Evolutionary conservation across 1,139 yeast genomes (phyloP).

Genomic region (Pneumocystis wakefieldiae): DNA sequence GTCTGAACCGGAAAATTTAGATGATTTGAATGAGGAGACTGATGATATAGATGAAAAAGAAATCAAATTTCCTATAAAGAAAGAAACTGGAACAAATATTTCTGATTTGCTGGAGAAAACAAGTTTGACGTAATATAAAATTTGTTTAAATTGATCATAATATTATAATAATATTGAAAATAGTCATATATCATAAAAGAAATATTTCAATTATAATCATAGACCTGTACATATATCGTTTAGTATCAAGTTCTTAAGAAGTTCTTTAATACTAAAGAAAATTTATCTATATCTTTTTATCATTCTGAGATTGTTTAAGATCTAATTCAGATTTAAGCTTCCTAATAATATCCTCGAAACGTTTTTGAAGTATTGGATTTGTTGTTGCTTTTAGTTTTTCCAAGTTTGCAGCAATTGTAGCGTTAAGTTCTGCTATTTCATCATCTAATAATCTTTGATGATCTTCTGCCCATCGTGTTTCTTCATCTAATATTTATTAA

Average conservation of each 20-base stretch:
- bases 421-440: slow-evolving; percentile 69
- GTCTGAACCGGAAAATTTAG: neutral
- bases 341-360: slow-evolving; percentile 68
- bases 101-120: neutral
- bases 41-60: neutral
- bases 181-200: neutral
- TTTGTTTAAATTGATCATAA: neutral
- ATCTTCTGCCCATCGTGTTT: slow-evolving; percentile 34
- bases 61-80: neutral
- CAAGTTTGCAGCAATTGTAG: slow-evolving; percentile 62
- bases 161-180: neutral
- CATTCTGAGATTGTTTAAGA: slow-evolving; percentile 52
- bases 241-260: too few species aligned
- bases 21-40: neutral
- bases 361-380: slow-evolving; percentile 74
- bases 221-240: too few species aligned
- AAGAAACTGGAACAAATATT: neutral
- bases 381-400: slow-evolving; percentile 62
- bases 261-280: too few species aligned
- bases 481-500: slow-evolving; percentile 23
- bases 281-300: slow-evolving; percentile 16
- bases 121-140: neutral
- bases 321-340: slow-evolving; percentile 74
- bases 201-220: too few species aligned
- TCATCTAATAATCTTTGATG: slow-evolving; percentile 68